Evolutionary conservation across 2,329 filamentous ascomycete species (phyloP), one percentile per base, ranked within the genome.

Genomic region (Penicillium capsulatum): DNA sequence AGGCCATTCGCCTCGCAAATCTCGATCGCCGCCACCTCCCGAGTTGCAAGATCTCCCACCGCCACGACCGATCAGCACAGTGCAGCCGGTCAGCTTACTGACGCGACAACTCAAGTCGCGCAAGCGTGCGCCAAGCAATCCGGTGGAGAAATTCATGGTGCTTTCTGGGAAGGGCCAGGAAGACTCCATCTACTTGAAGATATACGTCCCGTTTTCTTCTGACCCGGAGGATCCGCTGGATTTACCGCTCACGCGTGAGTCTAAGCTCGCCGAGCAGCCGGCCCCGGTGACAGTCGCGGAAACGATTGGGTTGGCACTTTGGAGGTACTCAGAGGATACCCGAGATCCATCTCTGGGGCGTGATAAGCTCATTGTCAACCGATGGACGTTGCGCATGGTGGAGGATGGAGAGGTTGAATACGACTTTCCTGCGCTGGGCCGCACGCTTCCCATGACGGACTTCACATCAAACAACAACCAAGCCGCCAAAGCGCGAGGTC

Each of bases 391-490:
- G 37, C 71, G 80, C n/a, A 82, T 83, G 74, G 77, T 81, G 7
- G 80, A 83, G 50, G 80, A 83, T 50, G 80, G 77, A 4, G 80
- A 83, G 53, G 75, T 83, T 2, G 80, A 83, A 43, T 79, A 77
- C 52, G 80, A 83, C 53, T 83, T 83, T 47, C 79, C 79, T 4
- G 71, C 79, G 1, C 61, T 83, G 20, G 71, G 68, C 7, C 70
- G 79, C 22, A 76, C 72, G 15, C 71, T 75, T 47, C 73, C 77
- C 1, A 71, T 83, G 38, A 71, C 73, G 3, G 79, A 83, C 53
- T 83, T 83, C 53, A 81, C 80, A 0, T 81, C 77, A 2, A 83
- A 83, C 63, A 83, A 83, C 57, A 82, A 80, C 48, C 72, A 79
- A 28, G 76, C 75, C 17, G 75, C 61, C 16, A 65, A 61, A 11